Evolutionary conservation across 108 stramenopile genomes (phyloP), one percentile per base, ranked within the genome.

Genomic region (Cylindrotheca closterium): DNA sequence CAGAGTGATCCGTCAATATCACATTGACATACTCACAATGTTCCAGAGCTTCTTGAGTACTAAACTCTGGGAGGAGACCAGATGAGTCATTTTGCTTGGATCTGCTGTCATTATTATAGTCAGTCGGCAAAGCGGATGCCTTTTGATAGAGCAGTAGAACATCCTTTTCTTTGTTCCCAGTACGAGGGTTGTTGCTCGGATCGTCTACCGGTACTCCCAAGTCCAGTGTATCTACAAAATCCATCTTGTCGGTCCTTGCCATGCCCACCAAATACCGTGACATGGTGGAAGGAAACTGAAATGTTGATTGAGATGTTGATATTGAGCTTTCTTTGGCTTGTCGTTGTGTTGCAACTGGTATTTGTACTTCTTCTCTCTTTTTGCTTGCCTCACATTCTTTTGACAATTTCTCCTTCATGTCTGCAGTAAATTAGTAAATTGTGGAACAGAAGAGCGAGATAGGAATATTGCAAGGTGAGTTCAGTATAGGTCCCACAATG

Each of bases 11-110:
- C 15, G 80, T 77, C 34, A 85, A 77, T 23, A 91, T 65, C 5
- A 94, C 82, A 52, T 91, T 83, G 25, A 94, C 23, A 21, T 65
- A 74, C 1, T 77, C 82, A 48, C 92, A 94, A 52, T 94, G 73
- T 60, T 85, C 63, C 1, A 88, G 71, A 18, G 89, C 89, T 7
- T 84, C 74, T 27, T 49, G 22, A 1, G 63, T 10, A 27, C 17
- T 32, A 57, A 57, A 30, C 1, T n/a, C n/a, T 18, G 29, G 23
- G 31, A 18, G 17, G n/a, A 57, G 21, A 30, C 31, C n/a, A 57
- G n/a, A 10, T 17, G n/a, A n/a, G 8, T 57, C 31, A 22, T 27
- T 57, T 4, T 55, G 54, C 7, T 30, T 55, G 15, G 27, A 4
- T 55, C 30, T 30, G 30, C 54, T 55, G 23, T 32, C 47, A 23